A percentile compares a stretch with the other conserved stretches of the same genome.
Conservation (phyloP, 495 filamentous ascomycete genomes). For the Talaromyces ruber region DNA sequence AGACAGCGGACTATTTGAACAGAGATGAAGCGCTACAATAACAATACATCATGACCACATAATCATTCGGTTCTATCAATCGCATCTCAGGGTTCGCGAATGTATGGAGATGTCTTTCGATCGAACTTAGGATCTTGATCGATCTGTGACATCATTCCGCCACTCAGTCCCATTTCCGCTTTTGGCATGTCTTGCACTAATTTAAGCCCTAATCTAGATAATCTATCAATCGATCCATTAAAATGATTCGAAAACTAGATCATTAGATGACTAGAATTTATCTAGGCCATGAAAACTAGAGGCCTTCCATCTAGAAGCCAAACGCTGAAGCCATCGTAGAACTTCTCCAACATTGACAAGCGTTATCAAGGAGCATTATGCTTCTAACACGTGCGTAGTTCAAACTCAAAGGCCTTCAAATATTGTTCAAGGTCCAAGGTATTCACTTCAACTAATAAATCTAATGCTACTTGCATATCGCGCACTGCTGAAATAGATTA, state of each 20-base stretch:
- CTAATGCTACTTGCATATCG: too few species aligned
- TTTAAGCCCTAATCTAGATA: background rate
- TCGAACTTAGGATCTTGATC: background rate
- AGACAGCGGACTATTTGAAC: background rate
- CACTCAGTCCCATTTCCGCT: background rate
- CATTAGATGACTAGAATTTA: too few species aligned
- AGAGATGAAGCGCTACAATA: background rate
- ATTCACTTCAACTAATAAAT: too few species aligned
- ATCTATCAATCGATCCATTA: background rate
- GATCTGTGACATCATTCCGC: constrained; percentile 2
- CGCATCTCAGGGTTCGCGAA: background rate
- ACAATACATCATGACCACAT: background rate
- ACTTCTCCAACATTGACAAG: background rate
- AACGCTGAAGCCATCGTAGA: background rate
- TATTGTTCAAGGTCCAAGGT: too few species aligned
- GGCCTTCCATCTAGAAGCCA: background rate
- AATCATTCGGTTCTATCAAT: background rate
- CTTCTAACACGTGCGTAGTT: background rate
- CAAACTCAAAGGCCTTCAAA: background rate
- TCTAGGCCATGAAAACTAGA: background rate
- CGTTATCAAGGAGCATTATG: background rate
- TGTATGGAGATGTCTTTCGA: constrained; percentile 5
- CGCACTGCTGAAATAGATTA: background rate
- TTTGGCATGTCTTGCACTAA: constrained; percentile 1
- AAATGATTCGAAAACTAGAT: background rate